phyloP scores from a whole-genome alignment of 768 basidiomycete species.

The Boletus edulis region DNA sequence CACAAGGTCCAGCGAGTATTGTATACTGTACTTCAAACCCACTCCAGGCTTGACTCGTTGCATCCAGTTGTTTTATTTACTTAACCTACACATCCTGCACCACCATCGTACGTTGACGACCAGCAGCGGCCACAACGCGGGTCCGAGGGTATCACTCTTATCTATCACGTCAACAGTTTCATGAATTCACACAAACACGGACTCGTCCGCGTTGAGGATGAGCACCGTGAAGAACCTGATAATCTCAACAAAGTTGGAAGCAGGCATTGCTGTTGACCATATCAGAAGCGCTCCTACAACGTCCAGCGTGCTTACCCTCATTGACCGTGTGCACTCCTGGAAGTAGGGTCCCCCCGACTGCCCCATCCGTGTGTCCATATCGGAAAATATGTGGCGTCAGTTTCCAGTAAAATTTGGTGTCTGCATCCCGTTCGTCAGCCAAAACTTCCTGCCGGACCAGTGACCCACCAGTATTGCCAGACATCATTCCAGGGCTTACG shows the following conservation, averaged over 20 bases:
- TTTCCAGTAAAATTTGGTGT: slow-evolving; percentile 48
- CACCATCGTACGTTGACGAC: no score
- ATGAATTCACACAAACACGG: slow-evolving; percentile 13
- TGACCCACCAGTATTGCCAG: slow-evolving; percentile 48
- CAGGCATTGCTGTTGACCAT: slow-evolving; percentile 36
- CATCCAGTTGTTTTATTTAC: no score
- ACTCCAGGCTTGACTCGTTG: no score
- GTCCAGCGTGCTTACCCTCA: slow-evolving; percentile 48
- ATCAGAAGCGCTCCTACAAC: neutral
- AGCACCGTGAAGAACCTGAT: slow-evolving; percentile 64
- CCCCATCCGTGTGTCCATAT: slow-evolving; percentile 42
- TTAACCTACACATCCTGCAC: no score
- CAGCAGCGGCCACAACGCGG: no score
- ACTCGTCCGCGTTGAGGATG: slow-evolving; percentile 68
- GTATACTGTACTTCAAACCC: no score
- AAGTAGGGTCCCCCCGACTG: slow-evolving; percentile 29
- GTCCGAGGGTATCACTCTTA: no score
- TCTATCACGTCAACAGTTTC: neutral
- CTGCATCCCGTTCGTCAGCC: slow-evolving; percentile 19
- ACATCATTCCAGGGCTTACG: slow-evolving; percentile 53
- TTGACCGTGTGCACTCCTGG: slow-evolving; percentile 66
- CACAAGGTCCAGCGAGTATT: no score
- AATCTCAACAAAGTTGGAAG: slow-evolving; percentile 56
- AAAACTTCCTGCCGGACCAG: neutral
- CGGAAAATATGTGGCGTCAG: slow-evolving; percentile 63